Percentiles rank a stretch among this genome's conserved stretches.
Evolutionary conservation across 2,329 filamentous ascomycete genomes (phyloP).

Genomic region (Ascochyta viciae-villosae): DNA sequence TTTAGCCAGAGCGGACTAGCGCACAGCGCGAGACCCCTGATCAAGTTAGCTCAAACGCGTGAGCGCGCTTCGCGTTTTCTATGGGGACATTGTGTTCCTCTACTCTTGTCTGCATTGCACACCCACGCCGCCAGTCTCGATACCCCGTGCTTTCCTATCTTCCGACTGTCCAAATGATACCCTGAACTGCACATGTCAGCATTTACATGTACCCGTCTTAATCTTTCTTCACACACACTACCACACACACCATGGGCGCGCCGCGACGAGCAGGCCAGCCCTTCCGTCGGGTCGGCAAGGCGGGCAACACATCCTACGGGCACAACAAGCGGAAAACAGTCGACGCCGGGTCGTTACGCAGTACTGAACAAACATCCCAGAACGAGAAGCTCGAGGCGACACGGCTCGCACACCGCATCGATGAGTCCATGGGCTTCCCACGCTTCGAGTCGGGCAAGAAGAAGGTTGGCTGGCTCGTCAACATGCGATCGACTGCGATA

Average conservation of each 20-base stretch:
- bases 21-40: too few species aligned
- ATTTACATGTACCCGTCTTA: constrained; percentile 27
- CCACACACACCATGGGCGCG: constrained; percentile 49
- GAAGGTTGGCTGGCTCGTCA: constrained; percentile 91
- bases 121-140: constrained; percentile 22
- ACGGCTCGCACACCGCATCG: constrained; percentile 83
- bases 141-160: constrained; percentile 23
- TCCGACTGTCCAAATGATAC: constrained; percentile 41
- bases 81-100: constrained; percentile 25
- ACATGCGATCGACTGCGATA: constrained; percentile 88
- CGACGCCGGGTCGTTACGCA: constrained; percentile 73
- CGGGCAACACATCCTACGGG: constrained; percentile 53
- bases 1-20: too few species aligned
- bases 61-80: constrained; percentile 30
- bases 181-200: constrained; percentile 31
- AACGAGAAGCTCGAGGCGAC: constrained; percentile 92
- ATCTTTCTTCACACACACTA: constrained; percentile 17
- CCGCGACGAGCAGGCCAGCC: constrained; percentile 52
- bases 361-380: constrained; percentile 84
- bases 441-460: constrained; percentile 89
- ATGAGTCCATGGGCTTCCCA: constrained; percentile 92
- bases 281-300: constrained; percentile 53
- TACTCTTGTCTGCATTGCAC: constrained; percentile 19
- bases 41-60: too few species aligned
- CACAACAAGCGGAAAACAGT: constrained; percentile 75